These are phyloP conservation scores for Alternaria gansuensis DNA, from an alignment of 2,329 filamentous ascomycete genomes.

Conservation along the genomic window DNA sequence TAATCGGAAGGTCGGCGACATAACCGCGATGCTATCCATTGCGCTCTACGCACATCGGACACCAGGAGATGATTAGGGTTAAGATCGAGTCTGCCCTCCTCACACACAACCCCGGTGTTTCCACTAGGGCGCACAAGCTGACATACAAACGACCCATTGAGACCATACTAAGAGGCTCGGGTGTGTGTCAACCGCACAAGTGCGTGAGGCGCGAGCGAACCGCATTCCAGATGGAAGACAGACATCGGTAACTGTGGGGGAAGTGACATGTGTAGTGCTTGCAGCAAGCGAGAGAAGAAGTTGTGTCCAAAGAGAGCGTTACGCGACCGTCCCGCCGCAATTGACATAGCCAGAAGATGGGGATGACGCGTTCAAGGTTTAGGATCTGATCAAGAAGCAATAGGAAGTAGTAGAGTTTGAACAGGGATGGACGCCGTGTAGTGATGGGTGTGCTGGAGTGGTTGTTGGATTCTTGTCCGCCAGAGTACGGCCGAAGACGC, in stretches of 20 bases:
- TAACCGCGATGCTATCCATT: slow-evolving; percentile 55
- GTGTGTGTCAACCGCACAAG: slow-evolving; percentile 59
- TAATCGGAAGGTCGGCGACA: slow-evolving; percentile 76
- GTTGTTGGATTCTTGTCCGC: slow-evolving; percentile 18
- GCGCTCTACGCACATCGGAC: slow-evolving; percentile 60
- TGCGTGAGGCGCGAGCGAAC: slow-evolving; percentile 55
- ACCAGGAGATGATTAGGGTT: slow-evolving; percentile 91
- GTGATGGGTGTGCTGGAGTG: slow-evolving; percentile 26
- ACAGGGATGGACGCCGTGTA: slow-evolving; percentile 23
- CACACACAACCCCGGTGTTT: slow-evolving; percentile 48
- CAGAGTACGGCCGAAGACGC: slow-evolving; percentile 22
- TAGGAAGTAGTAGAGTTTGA: slow-evolving; percentile 12
- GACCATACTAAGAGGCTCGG: slow-evolving; percentile 68
- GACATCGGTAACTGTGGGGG: slow-evolving; percentile 79
- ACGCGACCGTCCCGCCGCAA: slow-evolving; percentile 36
- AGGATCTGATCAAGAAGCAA: slow-evolving; percentile 27
- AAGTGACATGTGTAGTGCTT: slow-evolving; percentile 71
- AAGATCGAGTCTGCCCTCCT: slow-evolving; percentile 83
- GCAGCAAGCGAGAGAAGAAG: slow-evolving; percentile 48
- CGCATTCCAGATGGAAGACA: slow-evolving; percentile 71
- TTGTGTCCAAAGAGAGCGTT: slow-evolving; percentile 32
- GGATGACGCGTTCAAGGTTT: slow-evolving; percentile 14
- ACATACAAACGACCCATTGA: slow-evolving; percentile 59
- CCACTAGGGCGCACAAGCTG: slow-evolving; percentile 50
- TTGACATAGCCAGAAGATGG: slow-evolving; percentile 43